Base-by-base conservation (phyloP, 345 rosid genomes). In the Gossypium thurberi region DNA sequence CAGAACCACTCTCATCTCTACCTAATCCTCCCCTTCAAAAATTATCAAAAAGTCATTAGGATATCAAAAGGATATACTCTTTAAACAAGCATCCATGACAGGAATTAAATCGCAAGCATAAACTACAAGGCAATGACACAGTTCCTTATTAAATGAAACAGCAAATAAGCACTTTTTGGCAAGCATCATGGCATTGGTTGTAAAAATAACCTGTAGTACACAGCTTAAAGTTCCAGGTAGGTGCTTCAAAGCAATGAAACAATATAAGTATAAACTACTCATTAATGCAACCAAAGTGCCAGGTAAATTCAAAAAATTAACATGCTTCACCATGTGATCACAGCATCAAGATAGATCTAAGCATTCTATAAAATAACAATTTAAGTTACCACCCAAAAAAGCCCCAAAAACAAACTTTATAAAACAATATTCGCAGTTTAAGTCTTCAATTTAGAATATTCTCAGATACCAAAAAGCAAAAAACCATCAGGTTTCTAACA, bases 21-120 rank as follows among this genome's bases (percentile, higher is more conserved):
- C 94, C 96, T 59, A 59, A 56, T 46, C 99, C 99, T 76, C 98
- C 98, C 72, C 99, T 96, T 82, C 13, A 73, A 64, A 53, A 70
- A 73, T 67, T 62, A 55, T 48, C 50, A 47, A 21, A 51, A 40
- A 11, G 68, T 40, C 60, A 78, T 52, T 33, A 26, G 12, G 28
- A 72, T 26, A 60, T 10, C 57, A 47, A 26, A 46, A 26, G 11
- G 44, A 60, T 68, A 48, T 48, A 50, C 71, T 26, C 76, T 17
- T 44, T 46, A 65, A 25, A 26, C 14, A 26, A 67, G 43, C 21
- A 3, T 48, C 57, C 3, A 25, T 9, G 21, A 67, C 7, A 67
- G 48, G 18, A 23, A 48, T 3, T 46, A 64, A 64, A 43, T 18
- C 3, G 25, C 42, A 48, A 67, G 40, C 9, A 25, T 25, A 48